A percentile compares a stretch with the other conserved stretches of the same genome.
These are phyloP conservation scores for Spathaspora girioi DNA, from an alignment of 805 yeast genomes.

Conservation along the genomic window DNA sequence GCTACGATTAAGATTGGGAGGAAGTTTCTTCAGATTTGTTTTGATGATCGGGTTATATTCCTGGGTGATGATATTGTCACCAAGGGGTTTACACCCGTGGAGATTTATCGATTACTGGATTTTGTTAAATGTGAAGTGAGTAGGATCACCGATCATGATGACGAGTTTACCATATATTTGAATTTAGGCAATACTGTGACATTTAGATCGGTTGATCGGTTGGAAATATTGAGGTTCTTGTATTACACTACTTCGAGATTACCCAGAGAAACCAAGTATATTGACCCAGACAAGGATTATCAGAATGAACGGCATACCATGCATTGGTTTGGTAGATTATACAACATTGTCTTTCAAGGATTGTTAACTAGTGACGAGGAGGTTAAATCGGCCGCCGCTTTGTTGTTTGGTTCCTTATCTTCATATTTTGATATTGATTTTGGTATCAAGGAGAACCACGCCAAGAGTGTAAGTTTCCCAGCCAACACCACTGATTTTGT, in stretches of 20 bases:
- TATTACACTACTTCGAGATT: conserved; percentile 62
- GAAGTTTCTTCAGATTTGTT: conserved; percentile 56
- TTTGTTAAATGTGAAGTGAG: conserved; percentile 34
- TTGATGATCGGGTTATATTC: conserved; percentile 18
- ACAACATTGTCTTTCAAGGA: conserved; percentile 66
- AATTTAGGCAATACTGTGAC: conserved; percentile 23
- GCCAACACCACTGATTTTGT: conserved; percentile 62
- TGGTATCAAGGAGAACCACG: conserved; percentile 52
- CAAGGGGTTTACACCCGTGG: conserved; percentile 30
- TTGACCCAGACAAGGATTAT: conserved; percentile 17
- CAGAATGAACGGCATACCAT: conserved; percentile 13
- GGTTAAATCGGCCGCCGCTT: conserved; percentile 61
- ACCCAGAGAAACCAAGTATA: conserved; percentile 26
- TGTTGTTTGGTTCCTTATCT: conserved; percentile 60
- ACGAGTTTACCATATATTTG: conserved; percentile 35
- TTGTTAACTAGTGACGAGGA: conserved; percentile 56
- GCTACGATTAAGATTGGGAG: conserved; percentile 68
- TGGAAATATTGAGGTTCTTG: conserved; percentile 66
- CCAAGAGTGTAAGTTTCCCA: conserved; percentile 65
- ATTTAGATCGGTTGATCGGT: conserved; percentile 32
- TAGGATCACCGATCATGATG: conserved; percentile 20
- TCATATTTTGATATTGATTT: conserved; percentile 55
- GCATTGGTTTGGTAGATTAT: conserved; percentile 53
- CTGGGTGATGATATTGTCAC: conserved; percentile 20
- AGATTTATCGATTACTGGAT: conserved; percentile 29